Conservation (phyloP, 2,329 filamentous ascomycete species). For the Colletotrichum tropicicola region DNA sequence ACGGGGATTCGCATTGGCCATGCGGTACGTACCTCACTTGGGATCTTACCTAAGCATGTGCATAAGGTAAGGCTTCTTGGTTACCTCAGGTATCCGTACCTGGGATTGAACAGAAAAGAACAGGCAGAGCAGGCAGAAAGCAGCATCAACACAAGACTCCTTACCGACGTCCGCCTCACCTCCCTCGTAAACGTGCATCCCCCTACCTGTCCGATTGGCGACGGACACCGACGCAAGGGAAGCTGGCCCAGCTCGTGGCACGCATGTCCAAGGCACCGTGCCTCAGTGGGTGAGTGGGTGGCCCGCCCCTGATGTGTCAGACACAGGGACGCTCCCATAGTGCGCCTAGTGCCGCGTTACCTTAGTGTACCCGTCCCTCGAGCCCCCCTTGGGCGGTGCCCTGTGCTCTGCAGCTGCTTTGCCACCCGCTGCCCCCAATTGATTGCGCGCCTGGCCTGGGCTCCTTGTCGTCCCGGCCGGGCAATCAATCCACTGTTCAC, state of each 20-base stretch:
- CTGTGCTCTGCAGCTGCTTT: too few species aligned
- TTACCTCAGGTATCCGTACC: too few species aligned
- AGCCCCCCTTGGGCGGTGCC: not conserved
- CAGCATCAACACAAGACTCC: not conserved
- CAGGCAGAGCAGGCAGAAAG: not conserved
- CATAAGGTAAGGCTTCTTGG: too few species aligned
- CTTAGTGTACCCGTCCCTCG: constrained; percentile 14
- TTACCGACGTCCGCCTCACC: not conserved
- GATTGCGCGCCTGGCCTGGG: constrained; percentile 9
- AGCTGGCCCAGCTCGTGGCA: not conserved
- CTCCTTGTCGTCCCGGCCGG: not conserved
- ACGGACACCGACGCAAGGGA: constrained; percentile 2
- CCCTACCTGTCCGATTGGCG: not conserved
- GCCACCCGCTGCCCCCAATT: constrained; percentile 12
- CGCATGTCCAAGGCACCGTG: too few species aligned
- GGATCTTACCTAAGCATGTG: too few species aligned
- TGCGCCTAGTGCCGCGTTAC: too few species aligned
- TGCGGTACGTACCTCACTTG: constrained; percentile 7
- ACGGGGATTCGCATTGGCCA: constrained; percentile 15
- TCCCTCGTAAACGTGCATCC: constrained; percentile 3
- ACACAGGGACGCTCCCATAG: constrained; percentile 1
- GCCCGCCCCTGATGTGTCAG: constrained; percentile 10
- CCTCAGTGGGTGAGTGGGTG: too few species aligned
- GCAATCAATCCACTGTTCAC: not conserved
- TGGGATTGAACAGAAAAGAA: not conserved